phyloP scores from a whole-genome alignment of 2,329 filamentous ascomycete genomes.

The Pestalotiopsis sp. region DNA sequence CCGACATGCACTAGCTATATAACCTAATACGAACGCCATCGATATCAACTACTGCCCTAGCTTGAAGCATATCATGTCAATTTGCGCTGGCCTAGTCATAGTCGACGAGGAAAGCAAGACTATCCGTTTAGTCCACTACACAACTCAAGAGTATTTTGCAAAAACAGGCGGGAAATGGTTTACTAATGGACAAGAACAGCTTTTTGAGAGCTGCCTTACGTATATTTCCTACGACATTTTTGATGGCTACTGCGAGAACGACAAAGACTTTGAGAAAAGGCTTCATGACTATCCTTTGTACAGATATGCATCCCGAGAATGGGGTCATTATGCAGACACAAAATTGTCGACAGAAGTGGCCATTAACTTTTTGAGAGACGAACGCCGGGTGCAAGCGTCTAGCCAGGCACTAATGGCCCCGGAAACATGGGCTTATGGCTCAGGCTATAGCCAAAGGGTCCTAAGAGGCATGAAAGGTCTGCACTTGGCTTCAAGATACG shows the following conservation, averaged over 20 bases:
- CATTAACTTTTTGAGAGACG: background rate
- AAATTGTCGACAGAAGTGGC: background rate
- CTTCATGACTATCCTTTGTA: conserved; percentile 10
- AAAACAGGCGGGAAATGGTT: conserved; percentile 29
- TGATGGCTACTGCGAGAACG: background rate
- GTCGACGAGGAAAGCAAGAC: conserved; percentile 33
- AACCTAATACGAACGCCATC: conserved; percentile 22
- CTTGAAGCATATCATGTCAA: conserved; percentile 26
- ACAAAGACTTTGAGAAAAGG: conserved; percentile 6
- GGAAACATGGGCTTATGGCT: no score
- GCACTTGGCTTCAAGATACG: background rate
- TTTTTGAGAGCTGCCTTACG: conserved; percentile 27
- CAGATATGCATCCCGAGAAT: conserved; percentile 13
- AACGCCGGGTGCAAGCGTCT: background rate
- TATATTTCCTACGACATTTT: conserved; percentile 34
- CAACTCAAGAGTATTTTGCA: conserved; percentile 44
- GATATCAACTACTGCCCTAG: conserved; percentile 30
- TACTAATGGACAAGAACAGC: conserved; percentile 15
- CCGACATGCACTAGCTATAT: conserved; percentile 14
- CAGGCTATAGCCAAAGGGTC: no score
- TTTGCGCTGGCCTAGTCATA: conserved; percentile 12
- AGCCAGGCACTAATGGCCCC: background rate
- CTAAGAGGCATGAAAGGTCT: background rate
- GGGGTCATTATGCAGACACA: conserved; percentile 12
- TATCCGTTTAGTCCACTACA: conserved; percentile 45